A percentile compares a stretch with the other conserved stretches of the same genome.
Evolutionary conservation across 768 basidiomycete species (phyloP).

Genomic region (Mycena vitilis): DNA sequence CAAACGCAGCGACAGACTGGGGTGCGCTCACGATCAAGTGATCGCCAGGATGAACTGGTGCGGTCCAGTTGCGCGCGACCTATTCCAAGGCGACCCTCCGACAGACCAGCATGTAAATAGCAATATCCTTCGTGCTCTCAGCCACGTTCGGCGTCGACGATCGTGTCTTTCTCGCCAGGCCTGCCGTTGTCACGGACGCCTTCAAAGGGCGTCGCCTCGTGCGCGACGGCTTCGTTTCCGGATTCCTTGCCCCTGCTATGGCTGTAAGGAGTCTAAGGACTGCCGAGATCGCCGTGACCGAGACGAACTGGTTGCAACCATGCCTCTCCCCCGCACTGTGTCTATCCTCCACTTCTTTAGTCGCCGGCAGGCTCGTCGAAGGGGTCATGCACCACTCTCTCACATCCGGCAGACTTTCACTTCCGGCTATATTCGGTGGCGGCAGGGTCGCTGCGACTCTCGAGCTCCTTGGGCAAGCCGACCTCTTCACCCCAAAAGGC

Average conservation of each 20-base stretch:
- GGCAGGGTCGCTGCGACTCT: conserved; percentile 10
- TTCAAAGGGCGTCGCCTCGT: conserved; percentile 1
- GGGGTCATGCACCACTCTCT: conserved; percentile 22
- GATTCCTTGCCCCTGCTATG: conserved; percentile 17
- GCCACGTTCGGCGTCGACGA: not conserved
- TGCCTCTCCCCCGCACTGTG: conserved; percentile 5
- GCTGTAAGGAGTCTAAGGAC: conserved; percentile 7
- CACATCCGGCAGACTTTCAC: not conserved
- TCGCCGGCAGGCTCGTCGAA: conserved; percentile 21
- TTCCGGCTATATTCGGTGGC: conserved; percentile 14
- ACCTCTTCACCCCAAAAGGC: conserved; percentile 7
- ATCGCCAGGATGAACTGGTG: conserved; percentile 8
- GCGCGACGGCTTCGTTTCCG: conserved; percentile 4
- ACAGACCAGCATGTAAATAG: not conserved
- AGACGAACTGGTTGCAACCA: not conserved
- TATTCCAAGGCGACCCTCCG: not conserved
- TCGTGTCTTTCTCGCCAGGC: conserved; percentile 14
- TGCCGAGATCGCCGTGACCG: conserved; percentile 1
- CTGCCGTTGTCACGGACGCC: conserved; percentile 7
- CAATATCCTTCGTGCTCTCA: not conserved
- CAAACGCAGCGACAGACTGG: conserved; percentile 3
- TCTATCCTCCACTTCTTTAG: not conserved
- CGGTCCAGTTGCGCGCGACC: conserved; percentile 12
- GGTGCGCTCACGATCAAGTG: not conserved
- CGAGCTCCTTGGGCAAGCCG: conserved; percentile 16